A percentile compares a stretch with the other conserved stretches of the same genome.
These are phyloP conservation scores for Chamaecyparis obtusa DNA, from an alignment of 75 land plant species.

Conservation along the genomic window DNA sequence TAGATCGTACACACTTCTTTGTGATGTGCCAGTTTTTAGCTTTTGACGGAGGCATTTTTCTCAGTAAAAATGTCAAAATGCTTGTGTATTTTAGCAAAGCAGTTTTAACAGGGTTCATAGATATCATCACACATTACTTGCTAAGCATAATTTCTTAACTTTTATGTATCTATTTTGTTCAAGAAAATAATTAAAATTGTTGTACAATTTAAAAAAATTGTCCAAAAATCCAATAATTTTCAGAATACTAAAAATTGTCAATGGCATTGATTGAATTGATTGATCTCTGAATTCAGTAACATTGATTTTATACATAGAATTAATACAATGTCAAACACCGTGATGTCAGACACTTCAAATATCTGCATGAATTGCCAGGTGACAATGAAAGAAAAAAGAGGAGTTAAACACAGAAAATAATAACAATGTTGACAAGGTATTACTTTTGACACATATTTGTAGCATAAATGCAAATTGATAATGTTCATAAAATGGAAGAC, in stretches of 20 bases:
- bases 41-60: neutral
- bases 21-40: neutral
- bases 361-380: neutral
- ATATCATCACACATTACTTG: neutral
- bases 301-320: neutral
- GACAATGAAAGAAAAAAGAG: neutral
- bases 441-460: neutral
- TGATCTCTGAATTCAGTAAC: neutral
- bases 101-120: neutral
- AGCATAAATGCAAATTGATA: neutral
- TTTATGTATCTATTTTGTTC: neutral
- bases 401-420: neutral
- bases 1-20: neutral
- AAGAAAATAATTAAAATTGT: neutral
- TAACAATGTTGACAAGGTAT: neutral
- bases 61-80: neutral
- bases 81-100: neutral
- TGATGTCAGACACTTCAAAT: neutral
- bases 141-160: neutral
- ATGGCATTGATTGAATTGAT: neutral
- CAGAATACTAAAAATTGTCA: neutral
- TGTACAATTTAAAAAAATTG: neutral
- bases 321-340: neutral
- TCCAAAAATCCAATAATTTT: neutral
- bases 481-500: neutral